phyloP scores from a whole-genome alignment of 345 rosid genomes.

The Tarenaya hassleriana region DNA sequence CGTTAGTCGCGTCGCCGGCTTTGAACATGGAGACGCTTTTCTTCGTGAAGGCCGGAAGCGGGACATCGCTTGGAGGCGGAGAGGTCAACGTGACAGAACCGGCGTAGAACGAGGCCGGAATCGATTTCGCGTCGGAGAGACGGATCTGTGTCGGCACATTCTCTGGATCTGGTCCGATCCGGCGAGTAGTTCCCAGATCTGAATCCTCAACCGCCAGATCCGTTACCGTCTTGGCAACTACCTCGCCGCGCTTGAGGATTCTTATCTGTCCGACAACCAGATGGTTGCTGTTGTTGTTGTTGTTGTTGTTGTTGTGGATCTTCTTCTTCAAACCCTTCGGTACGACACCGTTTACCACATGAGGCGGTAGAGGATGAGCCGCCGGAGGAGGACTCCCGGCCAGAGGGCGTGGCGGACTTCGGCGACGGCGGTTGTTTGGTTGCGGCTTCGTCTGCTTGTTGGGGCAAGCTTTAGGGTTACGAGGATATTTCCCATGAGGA shows the following conservation, averaged over 20 bases:
- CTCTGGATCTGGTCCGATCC: slow-evolving; percentile 30
- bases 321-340: background rate
- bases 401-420: slow-evolving; percentile 27
- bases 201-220: slow-evolving; percentile 9
- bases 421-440: slow-evolving; percentile 34
- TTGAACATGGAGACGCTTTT: slow-evolving; percentile 20
- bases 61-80: slow-evolving; percentile 81
- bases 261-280: slow-evolving; percentile 44
- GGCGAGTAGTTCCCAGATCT: slow-evolving; percentile 28
- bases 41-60: too few relatives aligned
- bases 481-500: slow-evolving; percentile 20
- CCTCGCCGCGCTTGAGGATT: slow-evolving; percentile 64
- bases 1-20: slow-evolving; percentile 42
- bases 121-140: slow-evolving; percentile 17
- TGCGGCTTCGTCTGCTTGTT: slow-evolving; percentile 22
- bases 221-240: background rate
- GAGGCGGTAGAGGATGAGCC: background rate
- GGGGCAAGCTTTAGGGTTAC: slow-evolving; percentile 14
- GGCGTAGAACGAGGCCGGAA: slow-evolving; percentile 41
- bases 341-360: background rate
- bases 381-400: slow-evolving; percentile 11
- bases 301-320: slow-evolving; percentile 9
- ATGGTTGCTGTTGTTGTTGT: background rate
- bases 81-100: slow-evolving; percentile 60
- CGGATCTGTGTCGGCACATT: slow-evolving; percentile 21